Evolutionary conservation across 495 filamentous ascomycete species (phyloP), one percentile per base, ranked within the genome.

Genomic region (Tricharina praecox): DNA sequence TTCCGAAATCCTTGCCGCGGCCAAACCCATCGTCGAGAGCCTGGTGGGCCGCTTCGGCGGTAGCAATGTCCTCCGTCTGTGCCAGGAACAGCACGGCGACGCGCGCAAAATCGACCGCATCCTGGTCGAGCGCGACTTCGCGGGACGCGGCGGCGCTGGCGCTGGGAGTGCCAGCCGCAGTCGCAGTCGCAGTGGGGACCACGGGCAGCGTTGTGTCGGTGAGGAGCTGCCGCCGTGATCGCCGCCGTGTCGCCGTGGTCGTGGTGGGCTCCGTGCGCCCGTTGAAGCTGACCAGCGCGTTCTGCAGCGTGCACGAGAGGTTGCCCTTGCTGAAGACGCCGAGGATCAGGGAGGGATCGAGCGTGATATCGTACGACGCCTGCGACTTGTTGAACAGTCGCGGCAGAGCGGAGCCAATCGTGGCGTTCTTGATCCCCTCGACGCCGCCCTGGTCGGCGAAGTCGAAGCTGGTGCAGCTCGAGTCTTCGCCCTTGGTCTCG

Each of bases 271-370:
- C 56, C 10, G 68, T 62, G 41, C 64, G 51, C 3, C 77, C 75
- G 46, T 77, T 71, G 55, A 97, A 92, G 0, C 82, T 79, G 5
- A 96, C 78, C 18, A 97, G 72, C 0, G 82, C 76, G 51, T 95
- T 95, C 63, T 94, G 77, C 0, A 76, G 73, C 1, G 71, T 74
- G 63, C 90, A 97, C 39, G 77, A 78, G 25, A 92, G 67, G 49
- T 78, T 78, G 26, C 68, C 75, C 33, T 71, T 63, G 56, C 77
- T 83, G 63, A 97, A 86, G 39, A 85, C 71, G 0, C 77, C 73
- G 50, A 94, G 69, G 52, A 96, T 68, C 5, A 69, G 67, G 3
- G 71, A 67, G 5, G 69, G 64, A 50, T 78, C 70, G 2, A 97
- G 73, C 1, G 76, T 71, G 41, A 97, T 78, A 26, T 76, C 79